phyloP scores from a whole-genome alignment of 2,329 filamentous ascomycete genomes.

The Clathrospora elynae region DNA sequence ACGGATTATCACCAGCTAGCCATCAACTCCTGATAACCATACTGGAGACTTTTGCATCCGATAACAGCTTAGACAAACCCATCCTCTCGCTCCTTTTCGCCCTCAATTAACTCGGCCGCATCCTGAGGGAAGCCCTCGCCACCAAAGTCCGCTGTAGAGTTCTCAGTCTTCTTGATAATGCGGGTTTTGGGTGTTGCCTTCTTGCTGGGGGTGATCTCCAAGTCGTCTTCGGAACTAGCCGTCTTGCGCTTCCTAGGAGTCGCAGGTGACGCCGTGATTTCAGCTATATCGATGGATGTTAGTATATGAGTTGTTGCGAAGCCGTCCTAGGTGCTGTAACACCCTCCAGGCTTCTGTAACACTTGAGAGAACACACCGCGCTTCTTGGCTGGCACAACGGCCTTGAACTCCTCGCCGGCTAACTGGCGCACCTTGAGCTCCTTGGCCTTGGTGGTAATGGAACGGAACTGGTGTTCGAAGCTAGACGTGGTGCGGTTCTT shows the following conservation, averaged over 20 bases:
- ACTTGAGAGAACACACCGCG: constrained; percentile 24
- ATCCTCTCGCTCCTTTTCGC: constrained; percentile 15
- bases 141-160: not conserved
- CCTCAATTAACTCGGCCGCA: constrained; percentile 20
- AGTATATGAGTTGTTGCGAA: constrained; percentile 1
- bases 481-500: constrained; percentile 27
- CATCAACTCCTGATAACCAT: not conserved
- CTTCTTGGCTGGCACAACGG: constrained; percentile 30
- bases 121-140: constrained; percentile 15
- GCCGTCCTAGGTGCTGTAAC: too few relatives aligned
- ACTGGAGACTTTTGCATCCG: not conserved
- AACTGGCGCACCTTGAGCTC: constrained; percentile 37
- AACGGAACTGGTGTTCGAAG: constrained; percentile 38
- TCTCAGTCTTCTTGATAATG: constrained; percentile 16
- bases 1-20: too few relatives aligned
- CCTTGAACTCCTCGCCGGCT: constrained; percentile 28
- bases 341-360: not conserved
- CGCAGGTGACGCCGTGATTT: constrained; percentile 5
- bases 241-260: constrained; percentile 16
- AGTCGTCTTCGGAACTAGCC: constrained; percentile 6
- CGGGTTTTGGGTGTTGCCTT: constrained; percentile 23
- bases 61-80: constrained; percentile 1
- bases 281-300: constrained; percentile 15
- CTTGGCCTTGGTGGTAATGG: constrained; percentile 30
- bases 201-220: constrained; percentile 28